Evolutionary conservation across 805 yeast species (phyloP), one percentile per base, ranked within the genome.

Genomic region (Candida patagonica): DNA sequence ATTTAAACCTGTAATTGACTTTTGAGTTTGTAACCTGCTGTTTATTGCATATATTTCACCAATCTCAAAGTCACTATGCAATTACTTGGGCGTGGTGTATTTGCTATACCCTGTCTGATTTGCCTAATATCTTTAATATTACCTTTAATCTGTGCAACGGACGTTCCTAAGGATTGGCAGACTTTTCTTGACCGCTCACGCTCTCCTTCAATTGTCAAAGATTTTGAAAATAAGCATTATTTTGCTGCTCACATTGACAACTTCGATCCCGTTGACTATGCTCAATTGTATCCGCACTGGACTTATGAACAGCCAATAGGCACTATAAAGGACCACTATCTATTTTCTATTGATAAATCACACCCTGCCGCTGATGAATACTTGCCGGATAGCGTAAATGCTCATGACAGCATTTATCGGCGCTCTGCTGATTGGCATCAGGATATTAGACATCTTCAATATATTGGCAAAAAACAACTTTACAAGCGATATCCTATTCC

Each of bases 291-390:
- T 30, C 23, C 51, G 10, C 55, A 55, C 12, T 70, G 80, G 71
- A 51, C 49, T 5, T 83, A 63, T 51, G 94, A 85, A 55, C 84
- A 82, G 55, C 71, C 65, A 19, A 73, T 76, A 2, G 67, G 78
- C 26, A 81, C 80, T 0, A 55, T 77, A 17, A 76, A 72, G 17
- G 66, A 76, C 44, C 79, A 78, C 55, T 76, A 71, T 55, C 80
- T 85, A 10, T 80, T 84, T 51, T 80, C 89, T 6, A 55, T 73
- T 3, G 41, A 21, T 47, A 57, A 24, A 71, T 41, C 35, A n/a
- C 24, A 17, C 10, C 29, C 37, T 7, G 17, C 13, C 16, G 20
- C 23, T 13, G 13, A 8, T n/a, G 13, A 15, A 8, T 21, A 20
- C 12, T 15, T 15, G 3, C 26, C 6, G 6, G 37, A 34, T 22